A percentile compares a stretch with the other conserved stretches of the same genome.
Evolutionary conservation across 352 stramenopile genomes (phyloP).

Genomic region (Albugo candida): DNA sequence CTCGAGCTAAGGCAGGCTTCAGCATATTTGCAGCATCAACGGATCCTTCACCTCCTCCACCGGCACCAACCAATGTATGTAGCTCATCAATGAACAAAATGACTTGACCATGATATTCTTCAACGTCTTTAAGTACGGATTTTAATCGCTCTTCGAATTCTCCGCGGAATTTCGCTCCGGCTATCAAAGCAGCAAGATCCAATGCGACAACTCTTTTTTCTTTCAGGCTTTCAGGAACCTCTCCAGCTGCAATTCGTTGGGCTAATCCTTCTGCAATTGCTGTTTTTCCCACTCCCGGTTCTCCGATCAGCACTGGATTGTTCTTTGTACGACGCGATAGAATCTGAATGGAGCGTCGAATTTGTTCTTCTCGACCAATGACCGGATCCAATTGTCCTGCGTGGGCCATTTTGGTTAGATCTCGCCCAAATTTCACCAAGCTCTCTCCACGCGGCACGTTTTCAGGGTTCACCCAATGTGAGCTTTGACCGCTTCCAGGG

Average conservation of each 20-base stretch:
- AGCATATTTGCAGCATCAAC: conserved; percentile 88
- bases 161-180: conserved; percentile 88
- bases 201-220: conserved; percentile 88
- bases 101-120: conserved; percentile 86
- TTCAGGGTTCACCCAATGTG: conserved; percentile 57
- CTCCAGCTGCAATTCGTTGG: conserved; percentile 85
- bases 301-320: conserved; percentile 95
- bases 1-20: conserved; percentile 87
- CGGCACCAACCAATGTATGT: conserved; percentile 84
- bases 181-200: conserved; percentile 90
- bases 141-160: conserved; percentile 97
- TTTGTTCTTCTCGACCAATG: conserved; percentile 89
- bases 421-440: conserved; percentile 50
- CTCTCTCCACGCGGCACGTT: conserved; percentile 64
- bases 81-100: conserved; percentile 95
- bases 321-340: conserved; percentile 94
- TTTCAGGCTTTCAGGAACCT: conserved; percentile 90
- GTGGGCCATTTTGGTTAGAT: conserved; percentile 50
- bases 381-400: conserved; percentile 81
- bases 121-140: conserved; percentile 88
- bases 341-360: conserved; percentile 90
- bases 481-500: background rate
- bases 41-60: conserved; percentile 56
- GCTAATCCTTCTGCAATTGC: conserved; percentile 90
- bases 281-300: conserved; percentile 93